These are phyloP conservation scores for Zhuliangozyma blackwelliae DNA, from an alignment of 1,139 yeast genomes.

Conservation along the genomic window DNA sequence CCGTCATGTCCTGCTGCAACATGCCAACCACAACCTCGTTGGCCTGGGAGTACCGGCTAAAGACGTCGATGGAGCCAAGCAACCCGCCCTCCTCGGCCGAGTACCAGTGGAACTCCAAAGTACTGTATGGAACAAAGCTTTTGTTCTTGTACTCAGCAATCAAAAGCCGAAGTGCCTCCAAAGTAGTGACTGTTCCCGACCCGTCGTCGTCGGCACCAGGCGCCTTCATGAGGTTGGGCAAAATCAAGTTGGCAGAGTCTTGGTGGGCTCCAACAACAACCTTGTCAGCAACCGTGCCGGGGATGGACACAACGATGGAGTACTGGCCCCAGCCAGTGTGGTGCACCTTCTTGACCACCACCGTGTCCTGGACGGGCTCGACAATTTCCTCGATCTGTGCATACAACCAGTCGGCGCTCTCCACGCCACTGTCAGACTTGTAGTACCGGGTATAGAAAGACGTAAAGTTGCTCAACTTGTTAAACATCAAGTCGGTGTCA, in stretches of 20 bases:
- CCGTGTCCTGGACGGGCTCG: conserved; percentile 31
- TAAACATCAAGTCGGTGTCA: conserved; percentile 44
- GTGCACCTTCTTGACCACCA: conserved; percentile 23
- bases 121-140: conserved; percentile 54
- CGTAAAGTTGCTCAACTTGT: conserved; percentile 57
- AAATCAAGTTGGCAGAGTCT: conserved; percentile 73
- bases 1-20: conserved; percentile 97
- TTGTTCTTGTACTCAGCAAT: conserved; percentile 34
- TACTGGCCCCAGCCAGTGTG: conserved; percentile 45
- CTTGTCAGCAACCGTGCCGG: conserved; percentile 31
- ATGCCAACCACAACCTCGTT: conserved; percentile 64
- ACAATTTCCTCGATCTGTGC: conserved; percentile 43
- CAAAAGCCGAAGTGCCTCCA: conserved; percentile 70
- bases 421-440: conserved; percentile 63
- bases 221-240: conserved; percentile 68
- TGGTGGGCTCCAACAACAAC: conserved; percentile 88
- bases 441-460: conserved; percentile 80
- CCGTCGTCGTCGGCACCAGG: conserved; percentile 99
- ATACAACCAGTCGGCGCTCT: conserved; percentile 71
- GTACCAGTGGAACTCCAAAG: conserved; percentile 89
- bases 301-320: conserved; percentile 39
- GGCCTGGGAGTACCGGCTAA: conserved; percentile 46
- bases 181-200: conserved; percentile 74
- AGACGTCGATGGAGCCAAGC: conserved; percentile 80
- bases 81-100: conserved; percentile 95